Base-by-base conservation (phyloP, 1,139 yeast species). In the Hemisphaericaspora xylofermentans region DNA sequence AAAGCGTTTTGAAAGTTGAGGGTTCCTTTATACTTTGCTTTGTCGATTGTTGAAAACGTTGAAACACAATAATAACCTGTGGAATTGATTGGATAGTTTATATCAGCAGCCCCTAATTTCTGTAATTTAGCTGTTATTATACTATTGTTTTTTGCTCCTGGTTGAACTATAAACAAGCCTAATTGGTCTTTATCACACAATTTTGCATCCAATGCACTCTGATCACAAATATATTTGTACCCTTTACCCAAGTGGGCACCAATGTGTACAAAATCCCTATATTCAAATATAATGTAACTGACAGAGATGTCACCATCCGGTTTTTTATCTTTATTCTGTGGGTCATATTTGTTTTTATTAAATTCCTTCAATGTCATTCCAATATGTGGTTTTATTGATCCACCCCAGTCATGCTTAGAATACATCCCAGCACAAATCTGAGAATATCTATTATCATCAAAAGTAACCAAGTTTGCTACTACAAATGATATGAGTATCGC, bases 31-130 rank as follows among this genome's bases (percentile, higher is more conserved):
- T 84, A 93, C 34, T 74, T 66, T 27, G 70, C 57, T 27, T 60
- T 59, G 4, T 56, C 53, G 33, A 60, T 57, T 14, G 71, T 61
- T 17, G 82, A 71, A 51, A 70, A 79, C 0, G 95, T 84, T 2
- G 89, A 81, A 22, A 93, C 84, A 68, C 99, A 93, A 66, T 91
- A 93, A 62, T 86, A 93, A 2, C 98, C 98, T 1, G 98, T 88
- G 42, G 73, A 71, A 46, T 75, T 69, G 32, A 94, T 78, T 3
- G 74, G 71, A 58, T 89, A 93, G 38, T 76, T 73, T 43, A 81
- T 64, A 38, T 80, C 78, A 32, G 81, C 80, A 17, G 78, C 71
- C 3, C 93, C 89, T 41, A 76, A 64, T 16, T 76, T 71, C 18
- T 72, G 71, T 53, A 88, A 64, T 41, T 72, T 68, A 24, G 78